Percentiles rank a stretch among this genome's conserved stretches.
Conservation (phyloP, 2,329 filamentous ascomycete species). For the Ophiosphaerella korrae region DNA sequence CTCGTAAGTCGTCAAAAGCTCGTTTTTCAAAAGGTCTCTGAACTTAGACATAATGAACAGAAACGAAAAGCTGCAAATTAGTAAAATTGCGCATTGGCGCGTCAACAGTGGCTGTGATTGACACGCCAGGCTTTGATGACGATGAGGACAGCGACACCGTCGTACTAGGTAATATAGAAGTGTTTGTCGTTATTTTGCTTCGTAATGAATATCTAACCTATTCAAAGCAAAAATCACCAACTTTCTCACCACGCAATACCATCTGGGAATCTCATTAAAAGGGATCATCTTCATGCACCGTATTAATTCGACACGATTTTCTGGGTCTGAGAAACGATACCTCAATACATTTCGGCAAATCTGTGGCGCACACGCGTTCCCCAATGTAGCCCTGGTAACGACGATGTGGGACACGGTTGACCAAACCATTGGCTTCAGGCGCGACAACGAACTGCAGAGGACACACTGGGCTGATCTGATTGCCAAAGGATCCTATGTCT, state of each 20-base stretch:
- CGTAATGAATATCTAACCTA: no score
- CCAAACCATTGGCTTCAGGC: neutral
- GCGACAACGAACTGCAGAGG: neutral
- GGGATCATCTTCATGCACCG: neutral
- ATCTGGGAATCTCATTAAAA: neutral
- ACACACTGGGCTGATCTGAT: neutral
- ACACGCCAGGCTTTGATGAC: neutral
- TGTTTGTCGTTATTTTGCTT: no score
- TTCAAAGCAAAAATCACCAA: neutral
- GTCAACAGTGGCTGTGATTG: neutral
- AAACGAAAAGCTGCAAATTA: neutral
- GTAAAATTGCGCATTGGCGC: neutral
- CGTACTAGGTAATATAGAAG: neutral
- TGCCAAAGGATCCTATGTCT: neutral
- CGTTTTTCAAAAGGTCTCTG: no score
- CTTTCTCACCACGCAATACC: neutral
- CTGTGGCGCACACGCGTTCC: neutral
- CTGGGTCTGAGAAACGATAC: neutral
- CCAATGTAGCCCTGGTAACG: neutral
- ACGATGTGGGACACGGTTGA: neutral
- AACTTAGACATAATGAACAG: neutral
- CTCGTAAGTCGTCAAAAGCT: neutral
- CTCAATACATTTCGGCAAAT: neutral
- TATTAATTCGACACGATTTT: neutral
- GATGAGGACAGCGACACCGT: neutral